Base-by-base conservation (phyloP, 2,329 filamentous ascomycete genomes). In the Emergomyces orientalis region DNA sequence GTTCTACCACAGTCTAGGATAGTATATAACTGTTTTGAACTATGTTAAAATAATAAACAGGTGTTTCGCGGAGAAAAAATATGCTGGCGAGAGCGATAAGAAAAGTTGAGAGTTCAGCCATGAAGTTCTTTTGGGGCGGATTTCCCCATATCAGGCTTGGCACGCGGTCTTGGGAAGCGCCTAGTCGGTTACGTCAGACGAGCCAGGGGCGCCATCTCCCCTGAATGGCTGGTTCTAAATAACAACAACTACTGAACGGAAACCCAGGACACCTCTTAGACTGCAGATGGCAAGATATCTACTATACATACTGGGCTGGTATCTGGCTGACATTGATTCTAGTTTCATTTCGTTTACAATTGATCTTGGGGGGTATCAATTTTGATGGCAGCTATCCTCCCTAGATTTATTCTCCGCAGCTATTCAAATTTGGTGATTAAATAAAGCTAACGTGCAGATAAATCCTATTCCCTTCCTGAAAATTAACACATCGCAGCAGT, bases 141-240 rank as follows among this genome's bases (percentile, higher is more conserved):
- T 54, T 54, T 54, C 51, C n/a, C 51, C 27, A 54, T 11, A 54
- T 54, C 30, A 30, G 30, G 51, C 51, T 54, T 54, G 51, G 51
- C 39, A 37, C 11, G 1, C 7, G n/a, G 43, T 22, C 43, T 45
- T n/a, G 43, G 43, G 17, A 22, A 49, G 13, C 3, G 8, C 8
- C 8, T 13, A 8, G 8, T 58, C 25, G 14, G 34, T 27, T 57
- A 34, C 25, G 34, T 39, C 34, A 57, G 45, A 17, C 37, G 13
- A n/a, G 45, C 9, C 49, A 52, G n/a, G n/a, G n/a, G n/a, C n/a
- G n/a, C n/a, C n/a, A n/a, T n/a, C n/a, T n/a, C n/a, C n/a, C n/a
- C n/a, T n/a, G n/a, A n/a, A n/a, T n/a, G n/a, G n/a, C n/a, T n/a
- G n/a, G n/a, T n/a, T n/a, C n/a, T n/a, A n/a, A n/a, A n/a, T 2